These are phyloP conservation scores for Kockiozyma suomiensis DNA, from an alignment of 805 yeast genomes.

Conservation along the genomic window DNA sequence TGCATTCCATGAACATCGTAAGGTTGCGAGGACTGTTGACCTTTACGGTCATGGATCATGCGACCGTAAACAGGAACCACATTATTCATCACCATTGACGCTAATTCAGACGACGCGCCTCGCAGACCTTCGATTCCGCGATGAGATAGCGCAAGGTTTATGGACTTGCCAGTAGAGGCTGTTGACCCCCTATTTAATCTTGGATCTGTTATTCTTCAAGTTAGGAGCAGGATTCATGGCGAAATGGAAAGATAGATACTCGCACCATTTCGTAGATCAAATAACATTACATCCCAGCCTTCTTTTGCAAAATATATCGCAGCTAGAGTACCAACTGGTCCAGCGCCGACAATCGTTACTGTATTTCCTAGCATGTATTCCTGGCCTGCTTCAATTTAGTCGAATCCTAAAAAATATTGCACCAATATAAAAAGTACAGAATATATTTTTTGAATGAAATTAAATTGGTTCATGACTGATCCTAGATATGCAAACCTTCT, in stretches of 20 bases:
- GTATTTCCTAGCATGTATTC: neutral
- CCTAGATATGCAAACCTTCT: no score
- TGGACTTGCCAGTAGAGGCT: slow-evolving; percentile 50
- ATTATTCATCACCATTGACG: slow-evolving; percentile 55
- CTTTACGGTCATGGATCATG: slow-evolving; percentile 77
- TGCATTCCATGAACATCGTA: slow-evolving; percentile 83
- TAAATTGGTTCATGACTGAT: no score
- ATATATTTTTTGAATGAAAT: no score
- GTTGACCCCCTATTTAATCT: slow-evolving; percentile 5
- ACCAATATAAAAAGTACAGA: no score
- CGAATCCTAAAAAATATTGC: no score
- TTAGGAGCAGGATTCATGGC: neutral
- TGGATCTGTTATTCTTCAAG: slow-evolving; percentile 13
- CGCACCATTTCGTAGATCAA: slow-evolving; percentile 74
- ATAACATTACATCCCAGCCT: slow-evolving; percentile 72
- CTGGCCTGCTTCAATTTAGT: no score
- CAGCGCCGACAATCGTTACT: slow-evolving; percentile 71
- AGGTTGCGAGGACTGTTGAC: slow-evolving; percentile 64
- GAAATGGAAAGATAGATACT: slow-evolving; percentile 37
- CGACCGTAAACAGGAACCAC: slow-evolving; percentile 87
- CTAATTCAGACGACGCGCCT: slow-evolving; percentile 62
- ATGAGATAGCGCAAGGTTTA: slow-evolving; percentile 84
- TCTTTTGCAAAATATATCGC: slow-evolving; percentile 76
- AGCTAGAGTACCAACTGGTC: slow-evolving; percentile 82
- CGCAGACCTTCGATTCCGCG: slow-evolving; percentile 76